These are phyloP conservation scores for Nicotiana knightiana DNA, from an alignment of 257 asterid genomes.

Conservation along the genomic window DNA sequence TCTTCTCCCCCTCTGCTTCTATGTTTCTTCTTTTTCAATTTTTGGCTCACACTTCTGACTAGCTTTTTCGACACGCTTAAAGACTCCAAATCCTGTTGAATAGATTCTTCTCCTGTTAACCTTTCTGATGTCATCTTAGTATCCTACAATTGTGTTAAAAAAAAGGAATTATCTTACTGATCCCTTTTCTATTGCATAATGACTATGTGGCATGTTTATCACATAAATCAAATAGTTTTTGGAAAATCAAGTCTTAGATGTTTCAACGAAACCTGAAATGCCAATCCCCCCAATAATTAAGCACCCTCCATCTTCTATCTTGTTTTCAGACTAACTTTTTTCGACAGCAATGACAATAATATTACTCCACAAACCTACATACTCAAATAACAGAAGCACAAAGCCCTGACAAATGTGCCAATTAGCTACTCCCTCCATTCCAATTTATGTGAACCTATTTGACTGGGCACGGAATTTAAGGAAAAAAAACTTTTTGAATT, in stretches of 20 bases:
- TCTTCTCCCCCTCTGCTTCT: conserved; percentile 50
- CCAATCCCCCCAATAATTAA: not conserved
- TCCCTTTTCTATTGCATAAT: not conserved
- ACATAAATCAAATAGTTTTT: conserved; percentile 31
- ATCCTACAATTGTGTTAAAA: conserved; percentile 15
- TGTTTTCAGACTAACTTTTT: not conserved
- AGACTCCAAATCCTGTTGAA: conserved; percentile 46
- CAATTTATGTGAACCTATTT: too few species aligned
- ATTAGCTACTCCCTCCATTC: not conserved
- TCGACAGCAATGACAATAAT: not conserved
- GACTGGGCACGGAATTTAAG: too few species aligned
- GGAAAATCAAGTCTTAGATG: conserved; percentile 11
- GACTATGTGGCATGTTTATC: not conserved
- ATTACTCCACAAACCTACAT: not conserved
- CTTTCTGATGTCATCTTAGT: conserved; percentile 38
- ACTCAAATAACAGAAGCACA: not conserved
- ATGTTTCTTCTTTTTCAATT: conserved; percentile 51
- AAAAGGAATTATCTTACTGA: conserved; percentile 17
- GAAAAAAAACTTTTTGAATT: too few species aligned
- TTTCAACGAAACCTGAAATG: not conserved
- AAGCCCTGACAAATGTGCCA: not conserved
- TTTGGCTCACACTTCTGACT: conserved; percentile 76
- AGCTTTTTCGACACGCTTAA: conserved; percentile 61
- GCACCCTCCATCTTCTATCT: not conserved
- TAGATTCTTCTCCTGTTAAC: conserved; percentile 35